Conservation (phyloP, 2,329 filamentous ascomycete species). For the Endothia cerciana region DNA sequence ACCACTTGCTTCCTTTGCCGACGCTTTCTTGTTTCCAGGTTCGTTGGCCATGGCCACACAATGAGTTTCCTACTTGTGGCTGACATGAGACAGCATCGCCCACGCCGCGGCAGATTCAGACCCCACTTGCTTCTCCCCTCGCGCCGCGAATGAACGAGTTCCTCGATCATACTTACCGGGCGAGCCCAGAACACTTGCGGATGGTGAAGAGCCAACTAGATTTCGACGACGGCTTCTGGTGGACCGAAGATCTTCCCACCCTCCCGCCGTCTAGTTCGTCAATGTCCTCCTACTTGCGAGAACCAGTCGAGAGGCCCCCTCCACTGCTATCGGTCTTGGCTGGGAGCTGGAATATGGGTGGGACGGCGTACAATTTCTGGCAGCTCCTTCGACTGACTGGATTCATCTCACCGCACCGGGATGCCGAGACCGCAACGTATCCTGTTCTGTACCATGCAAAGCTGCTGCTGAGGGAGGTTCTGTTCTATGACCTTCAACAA, state of each 20-base stretch:
- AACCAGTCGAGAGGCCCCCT: conserved; percentile 47
- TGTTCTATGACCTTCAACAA: conserved; percentile 58
- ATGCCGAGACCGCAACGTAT: conserved; percentile 52
- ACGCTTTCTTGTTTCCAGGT: conserved; percentile 54
- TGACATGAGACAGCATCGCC: conserved; percentile 44
- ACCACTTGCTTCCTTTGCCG: conserved; percentile 50
- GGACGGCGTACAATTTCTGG: conserved; percentile 55
- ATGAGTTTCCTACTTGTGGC: not conserved
- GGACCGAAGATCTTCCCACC: conserved; percentile 54
- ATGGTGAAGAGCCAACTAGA: conserved; percentile 52
- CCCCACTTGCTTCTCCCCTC: conserved; percentile 54
- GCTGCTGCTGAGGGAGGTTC: conserved; percentile 56
- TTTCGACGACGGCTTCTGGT: conserved; percentile 62
- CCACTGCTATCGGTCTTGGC: conserved; percentile 55
- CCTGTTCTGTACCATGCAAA: conserved; percentile 59
- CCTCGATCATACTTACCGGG: conserved; percentile 50
- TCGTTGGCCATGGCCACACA: conserved; percentile 29
- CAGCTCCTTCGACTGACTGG: conserved; percentile 56
- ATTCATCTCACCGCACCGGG: conserved; percentile 51
- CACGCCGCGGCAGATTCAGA: conserved; percentile 54
- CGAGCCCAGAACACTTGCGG: conserved; percentile 45
- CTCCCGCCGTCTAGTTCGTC: conserved; percentile 45
- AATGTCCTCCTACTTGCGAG: conserved; percentile 43
- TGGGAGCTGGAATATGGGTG: conserved; percentile 55
- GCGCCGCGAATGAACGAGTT: conserved; percentile 57